These are phyloP conservation scores for Andrographis paniculata DNA, from an alignment of 305 asterid genomes.

Conservation along the genomic window DNA sequence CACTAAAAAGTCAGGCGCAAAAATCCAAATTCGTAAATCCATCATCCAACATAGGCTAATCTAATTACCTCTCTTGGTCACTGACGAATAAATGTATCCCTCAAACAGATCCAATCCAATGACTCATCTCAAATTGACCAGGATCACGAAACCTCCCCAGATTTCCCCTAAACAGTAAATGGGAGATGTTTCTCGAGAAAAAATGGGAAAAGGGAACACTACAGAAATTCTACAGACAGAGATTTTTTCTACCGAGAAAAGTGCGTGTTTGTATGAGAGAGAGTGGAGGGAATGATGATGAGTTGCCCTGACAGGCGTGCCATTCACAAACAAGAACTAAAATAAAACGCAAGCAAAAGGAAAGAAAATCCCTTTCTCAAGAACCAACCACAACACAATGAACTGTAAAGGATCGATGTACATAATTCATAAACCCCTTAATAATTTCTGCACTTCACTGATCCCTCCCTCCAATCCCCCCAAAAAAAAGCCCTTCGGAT, in stretches of 20 bases:
- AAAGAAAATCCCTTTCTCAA: slow-evolving; percentile 28
- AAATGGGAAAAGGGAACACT: not conserved
- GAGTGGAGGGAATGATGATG: slow-evolving; percentile 53
- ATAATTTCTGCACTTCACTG: not conserved
- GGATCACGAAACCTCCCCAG: slow-evolving; percentile 27
- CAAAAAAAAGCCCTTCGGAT: too few species aligned
- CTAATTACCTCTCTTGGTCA: slow-evolving; percentile 25
- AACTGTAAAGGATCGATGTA: slow-evolving; percentile 40
- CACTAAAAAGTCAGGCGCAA: slow-evolving; percentile 11
- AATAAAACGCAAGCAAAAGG: slow-evolving; percentile 26
- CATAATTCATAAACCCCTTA: not conserved
- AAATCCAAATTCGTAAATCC: too few species aligned
- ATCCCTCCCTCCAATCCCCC: too few species aligned
- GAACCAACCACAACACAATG: slow-evolving; percentile 25
- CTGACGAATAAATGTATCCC: slow-evolving; percentile 17
- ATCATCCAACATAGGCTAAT: too few species aligned
- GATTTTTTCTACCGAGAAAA: slow-evolving; percentile 19
- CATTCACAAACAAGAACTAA: slow-evolving; percentile 42
- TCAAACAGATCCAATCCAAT: slow-evolving; percentile 45
- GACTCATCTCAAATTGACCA: slow-evolving; percentile 22
- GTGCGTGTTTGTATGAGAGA: slow-evolving; percentile 12
- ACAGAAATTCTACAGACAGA: slow-evolving; percentile 19
- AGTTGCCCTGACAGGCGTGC: slow-evolving; percentile 68
- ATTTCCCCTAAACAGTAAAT: slow-evolving; percentile 15
- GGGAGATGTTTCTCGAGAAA: not conserved